These are phyloP conservation scores for Hypoxylon sp. DNA, from an alignment of 2,329 filamentous ascomycete genomes.

Conservation along the genomic window DNA sequence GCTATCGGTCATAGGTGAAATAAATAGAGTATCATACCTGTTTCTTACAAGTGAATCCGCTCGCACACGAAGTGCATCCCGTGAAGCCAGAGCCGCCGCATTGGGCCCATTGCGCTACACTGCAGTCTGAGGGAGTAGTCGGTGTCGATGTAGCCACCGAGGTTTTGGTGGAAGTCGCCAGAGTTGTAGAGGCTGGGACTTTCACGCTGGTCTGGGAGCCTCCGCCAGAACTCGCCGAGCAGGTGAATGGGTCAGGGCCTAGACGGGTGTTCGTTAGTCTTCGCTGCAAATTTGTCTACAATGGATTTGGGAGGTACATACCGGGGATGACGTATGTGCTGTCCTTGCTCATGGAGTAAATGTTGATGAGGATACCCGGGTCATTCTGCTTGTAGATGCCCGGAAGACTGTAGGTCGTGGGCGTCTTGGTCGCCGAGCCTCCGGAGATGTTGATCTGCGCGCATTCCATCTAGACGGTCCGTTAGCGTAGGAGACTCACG, in stretches of 20 bases:
- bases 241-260: slow-evolving; percentile 50
- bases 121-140: slow-evolving; percentile 37
- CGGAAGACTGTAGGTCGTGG: slow-evolving; percentile 56
- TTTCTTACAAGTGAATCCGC: slow-evolving; percentile 40
- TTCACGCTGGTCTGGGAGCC: slow-evolving; percentile 25
- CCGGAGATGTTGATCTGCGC: slow-evolving; percentile 54
- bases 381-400: slow-evolving; percentile 58
- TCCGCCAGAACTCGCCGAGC: slow-evolving; percentile 30
- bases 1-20: neutral
- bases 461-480: slow-evolving; percentile 59
- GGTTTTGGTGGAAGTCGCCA: slow-evolving; percentile 44
- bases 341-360: slow-evolving; percentile 55
- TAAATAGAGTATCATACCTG: slow-evolving; percentile 38
- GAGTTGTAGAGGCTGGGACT: slow-evolving; percentile 37
- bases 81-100: slow-evolving; percentile 45
- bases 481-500: slow-evolving; percentile 4
- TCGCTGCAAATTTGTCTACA: neutral
- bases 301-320: slow-evolving; percentile 26
- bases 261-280: neutral
- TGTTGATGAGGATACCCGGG: slow-evolving; percentile 58
- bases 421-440: slow-evolving; percentile 51
- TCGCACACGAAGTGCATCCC: slow-evolving; percentile 45
- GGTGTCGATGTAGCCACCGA: slow-evolving; percentile 29
- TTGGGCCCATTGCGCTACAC: slow-evolving; percentile 38
- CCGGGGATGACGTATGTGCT: slow-evolving; percentile 55